phyloP scores from a whole-genome alignment of 352 stramenopile species.

The Globisporangium parvum region DNA sequence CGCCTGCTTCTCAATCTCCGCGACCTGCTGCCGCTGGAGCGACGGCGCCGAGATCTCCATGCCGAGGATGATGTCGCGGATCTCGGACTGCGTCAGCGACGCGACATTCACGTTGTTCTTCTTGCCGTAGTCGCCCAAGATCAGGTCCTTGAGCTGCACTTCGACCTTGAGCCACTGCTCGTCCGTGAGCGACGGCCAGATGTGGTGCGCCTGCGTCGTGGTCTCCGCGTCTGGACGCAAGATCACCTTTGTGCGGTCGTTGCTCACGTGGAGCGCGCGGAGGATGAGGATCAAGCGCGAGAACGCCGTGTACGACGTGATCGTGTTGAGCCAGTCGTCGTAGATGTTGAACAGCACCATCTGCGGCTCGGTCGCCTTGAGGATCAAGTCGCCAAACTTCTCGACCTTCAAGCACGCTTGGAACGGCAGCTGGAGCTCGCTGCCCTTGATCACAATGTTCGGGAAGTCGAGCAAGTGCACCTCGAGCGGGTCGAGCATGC shows the following conservation, averaged over 20 bases:
- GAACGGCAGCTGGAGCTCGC: constrained; percentile 99
- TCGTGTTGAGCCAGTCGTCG: constrained; percentile 99
- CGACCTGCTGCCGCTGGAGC: constrained; percentile 98
- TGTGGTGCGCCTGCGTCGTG: constrained; percentile 98
- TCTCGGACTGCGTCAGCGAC: constrained; percentile 99
- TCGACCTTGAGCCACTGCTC: constrained; percentile 99
- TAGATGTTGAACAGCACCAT: constrained; percentile 99
- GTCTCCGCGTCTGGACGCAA: constrained; percentile 97
- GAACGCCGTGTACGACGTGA: constrained; percentile 99
- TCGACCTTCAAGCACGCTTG: constrained; percentile 99
- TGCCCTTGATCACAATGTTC: constrained; percentile 99
- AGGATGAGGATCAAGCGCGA: constrained; percentile 99
- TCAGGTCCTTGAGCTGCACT: constrained; percentile 98
- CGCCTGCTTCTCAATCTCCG: constrained; percentile 99
- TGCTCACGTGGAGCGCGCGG: constrained; percentile 96
- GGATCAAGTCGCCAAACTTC: constrained; percentile 99
- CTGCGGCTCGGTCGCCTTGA: constrained; percentile 98
- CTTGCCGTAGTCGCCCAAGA: constrained; percentile 99
- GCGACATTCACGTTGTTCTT: constrained; percentile 99
- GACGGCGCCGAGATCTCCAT: constrained; percentile 99
- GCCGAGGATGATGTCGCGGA: constrained; percentile 99
- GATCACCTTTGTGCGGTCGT: constrained; percentile 94
- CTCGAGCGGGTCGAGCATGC: constrained; percentile 99
- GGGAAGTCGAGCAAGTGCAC: constrained; percentile 99
- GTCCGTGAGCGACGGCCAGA: constrained; percentile 98